Evolutionary conservation across 441 rosid species (phyloP).

Genomic region (Aquilaria agallochum): DNA sequence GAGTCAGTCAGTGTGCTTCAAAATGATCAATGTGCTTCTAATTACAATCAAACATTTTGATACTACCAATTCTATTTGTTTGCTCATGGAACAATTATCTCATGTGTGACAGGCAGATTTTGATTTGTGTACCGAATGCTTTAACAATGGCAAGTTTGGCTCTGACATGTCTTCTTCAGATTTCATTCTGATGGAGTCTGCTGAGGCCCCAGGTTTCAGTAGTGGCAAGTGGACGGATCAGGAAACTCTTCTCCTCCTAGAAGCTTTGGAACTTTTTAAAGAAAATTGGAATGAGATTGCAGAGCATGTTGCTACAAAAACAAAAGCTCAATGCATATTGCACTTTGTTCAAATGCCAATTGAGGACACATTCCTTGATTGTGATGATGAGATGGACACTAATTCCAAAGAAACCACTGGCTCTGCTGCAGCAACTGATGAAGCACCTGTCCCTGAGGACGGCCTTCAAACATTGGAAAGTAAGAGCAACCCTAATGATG

Average conservation of each 20-base stretch:
- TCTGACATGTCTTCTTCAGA: conserved; percentile 89
- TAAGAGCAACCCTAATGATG: conserved; percentile 43
- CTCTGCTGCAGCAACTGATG: conserved; percentile 33
- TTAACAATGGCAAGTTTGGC: conserved; percentile 75
- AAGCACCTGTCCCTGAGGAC: conserved; percentile 38
- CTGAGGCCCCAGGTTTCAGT: conserved; percentile 70
- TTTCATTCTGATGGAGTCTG: conserved; percentile 96
- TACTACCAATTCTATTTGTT: not conserved
- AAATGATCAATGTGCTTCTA: not conserved
- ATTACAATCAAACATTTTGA: conserved; percentile 9
- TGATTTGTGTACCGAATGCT: conserved; percentile 96
- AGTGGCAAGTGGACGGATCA: conserved; percentile 99
- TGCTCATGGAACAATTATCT: conserved; percentile 24
- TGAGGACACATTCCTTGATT: conserved; percentile 74
- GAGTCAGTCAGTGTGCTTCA: too few relatives aligned
- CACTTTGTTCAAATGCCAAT: conserved; percentile 99
- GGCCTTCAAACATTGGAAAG: conserved; percentile 45
- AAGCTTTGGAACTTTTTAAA: conserved; percentile 90
- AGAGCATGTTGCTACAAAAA: conserved; percentile 98
- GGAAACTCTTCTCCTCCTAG: conserved; percentile 97
- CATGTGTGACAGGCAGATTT: conserved; percentile 91
- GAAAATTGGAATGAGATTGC: conserved; percentile 98
- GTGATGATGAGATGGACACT: conserved; percentile 33
- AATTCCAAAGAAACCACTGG: conserved; percentile 42
- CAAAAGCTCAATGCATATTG: conserved; percentile 94